These are phyloP conservation scores for Dactylella cylindrospora DNA, from an alignment of 2,329 filamentous ascomycete genomes.

Conservation along the genomic window DNA sequence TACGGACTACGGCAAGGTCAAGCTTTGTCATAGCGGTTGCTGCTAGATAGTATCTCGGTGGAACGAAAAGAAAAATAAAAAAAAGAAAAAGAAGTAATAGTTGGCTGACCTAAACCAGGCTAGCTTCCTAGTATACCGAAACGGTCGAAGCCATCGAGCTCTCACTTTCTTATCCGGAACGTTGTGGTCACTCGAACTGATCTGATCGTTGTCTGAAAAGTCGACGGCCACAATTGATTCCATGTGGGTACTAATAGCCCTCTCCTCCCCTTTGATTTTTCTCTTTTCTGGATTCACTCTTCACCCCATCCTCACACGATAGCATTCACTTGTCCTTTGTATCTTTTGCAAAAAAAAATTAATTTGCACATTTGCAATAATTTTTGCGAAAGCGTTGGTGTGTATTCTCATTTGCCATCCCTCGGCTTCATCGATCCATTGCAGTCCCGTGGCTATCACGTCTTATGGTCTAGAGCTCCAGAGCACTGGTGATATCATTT, in stretches of 20 bases:
- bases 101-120: too few species aligned
- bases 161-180: constrained; percentile 26
- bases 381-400: neutral
- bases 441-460: too few species aligned
- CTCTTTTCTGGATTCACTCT: neutral
- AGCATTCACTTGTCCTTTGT: constrained; percentile 5
- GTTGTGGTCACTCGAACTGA: constrained; percentile 36
- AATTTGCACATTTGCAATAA: too few species aligned
- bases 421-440: too few species aligned
- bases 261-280: constrained; percentile 24
- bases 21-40: too few species aligned
- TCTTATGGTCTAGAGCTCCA: too few species aligned
- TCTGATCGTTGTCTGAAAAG: constrained; percentile 4
- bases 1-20: too few species aligned
- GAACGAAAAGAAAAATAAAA: too few species aligned
- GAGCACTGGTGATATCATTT: neutral
- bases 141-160: constrained; percentile 22
- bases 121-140: too few species aligned
- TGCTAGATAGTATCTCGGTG: too few species aligned
- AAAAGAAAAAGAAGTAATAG: too few species aligned
- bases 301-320: constrained; percentile 1
- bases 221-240: constrained; percentile 43
- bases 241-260: constrained; percentile 45
- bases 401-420: neutral
- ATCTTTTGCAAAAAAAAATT: constrained; percentile 1